These are phyloP conservation scores for Phylloboletellus chloephorus DNA, from an alignment of 1,284 basidiomycete species.

Conservation along the genomic window DNA sequence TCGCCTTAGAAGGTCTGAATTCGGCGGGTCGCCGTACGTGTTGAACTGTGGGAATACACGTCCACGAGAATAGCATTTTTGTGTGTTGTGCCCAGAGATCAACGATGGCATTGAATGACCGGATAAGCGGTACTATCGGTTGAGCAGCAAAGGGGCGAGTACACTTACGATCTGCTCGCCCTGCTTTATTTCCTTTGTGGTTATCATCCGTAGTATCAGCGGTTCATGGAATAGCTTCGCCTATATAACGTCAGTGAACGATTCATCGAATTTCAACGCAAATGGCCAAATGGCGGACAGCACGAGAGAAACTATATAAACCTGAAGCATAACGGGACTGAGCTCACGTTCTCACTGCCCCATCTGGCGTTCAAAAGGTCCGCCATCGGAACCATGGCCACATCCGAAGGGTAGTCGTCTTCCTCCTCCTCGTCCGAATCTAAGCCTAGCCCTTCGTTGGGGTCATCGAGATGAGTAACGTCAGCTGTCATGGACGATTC, in stretches of 20 bases:
- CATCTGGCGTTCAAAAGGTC: conserved; percentile 91
- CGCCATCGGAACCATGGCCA: conserved; percentile 95
- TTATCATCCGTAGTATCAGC: conserved; percentile 70
- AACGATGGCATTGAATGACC: neutral
- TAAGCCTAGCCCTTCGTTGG: conserved; percentile 34
- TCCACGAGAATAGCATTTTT: conserved; percentile 1
- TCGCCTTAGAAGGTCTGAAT: conserved; percentile 88
- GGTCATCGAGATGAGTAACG: conserved; percentile 20
- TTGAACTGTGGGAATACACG: conserved; percentile 64
- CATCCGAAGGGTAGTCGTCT: conserved; percentile 62
- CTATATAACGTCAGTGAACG: conserved; percentile 35
- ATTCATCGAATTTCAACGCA: neutral
- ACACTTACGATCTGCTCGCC: conserved; percentile 84
- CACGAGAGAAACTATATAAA: neutral
- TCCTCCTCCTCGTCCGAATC: conserved; percentile 60
- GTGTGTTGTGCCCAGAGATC: neutral
- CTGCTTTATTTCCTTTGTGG: conserved; percentile 67
- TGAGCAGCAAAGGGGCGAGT: neutral
- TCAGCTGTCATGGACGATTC: conserved; percentile 54
- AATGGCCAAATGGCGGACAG: neutral
- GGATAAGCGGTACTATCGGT: no score
- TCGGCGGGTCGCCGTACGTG: conserved; percentile 93
- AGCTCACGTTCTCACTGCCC: conserved; percentile 77
- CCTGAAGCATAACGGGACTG: neutral
- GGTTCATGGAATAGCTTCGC: conserved; percentile 83